These are phyloP conservation scores for Trichoderma virens DNA, from an alignment of 495 filamentous ascomycete genomes.

Conservation along the genomic window DNA sequence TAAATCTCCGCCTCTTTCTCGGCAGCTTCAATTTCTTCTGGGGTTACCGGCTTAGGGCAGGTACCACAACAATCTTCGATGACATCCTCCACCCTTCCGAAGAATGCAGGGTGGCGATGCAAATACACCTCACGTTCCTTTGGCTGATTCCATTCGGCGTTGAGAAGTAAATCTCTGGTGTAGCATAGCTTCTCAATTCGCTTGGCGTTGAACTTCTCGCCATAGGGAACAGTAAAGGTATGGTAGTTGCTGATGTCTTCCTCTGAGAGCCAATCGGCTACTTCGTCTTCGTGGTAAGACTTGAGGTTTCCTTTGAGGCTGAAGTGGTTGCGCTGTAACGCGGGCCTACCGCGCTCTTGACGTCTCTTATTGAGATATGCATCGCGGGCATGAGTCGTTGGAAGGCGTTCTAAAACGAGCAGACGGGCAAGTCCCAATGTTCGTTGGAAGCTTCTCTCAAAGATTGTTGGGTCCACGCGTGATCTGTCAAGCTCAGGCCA, in stretches of 20 bases:
- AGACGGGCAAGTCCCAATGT: slow-evolving; percentile 72
- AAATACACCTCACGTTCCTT: slow-evolving; percentile 63
- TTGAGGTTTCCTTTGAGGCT: slow-evolving; percentile 57
- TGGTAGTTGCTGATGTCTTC: slow-evolving; percentile 71
- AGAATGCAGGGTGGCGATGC: slow-evolving; percentile 72
- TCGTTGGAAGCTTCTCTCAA: slow-evolving; percentile 65
- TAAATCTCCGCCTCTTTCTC: slow-evolving; percentile 66
- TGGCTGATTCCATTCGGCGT: slow-evolving; percentile 75
- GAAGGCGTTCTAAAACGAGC: slow-evolving; percentile 71
- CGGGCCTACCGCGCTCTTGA: slow-evolving; percentile 58
- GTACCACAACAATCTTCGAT: slow-evolving; percentile 71
- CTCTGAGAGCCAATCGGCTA: slow-evolving; percentile 70
- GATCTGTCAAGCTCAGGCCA: slow-evolving; percentile 65
- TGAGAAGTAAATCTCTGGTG: slow-evolving; percentile 72
- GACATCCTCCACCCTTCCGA: slow-evolving; percentile 59
- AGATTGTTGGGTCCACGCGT: slow-evolving; percentile 74
- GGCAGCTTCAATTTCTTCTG: slow-evolving; percentile 60
- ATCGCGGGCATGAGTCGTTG: slow-evolving; percentile 56
- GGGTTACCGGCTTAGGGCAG: slow-evolving; percentile 59
- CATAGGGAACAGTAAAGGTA: slow-evolving; percentile 73
- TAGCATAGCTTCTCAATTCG: slow-evolving; percentile 74
- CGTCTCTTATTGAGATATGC: slow-evolving; percentile 57
- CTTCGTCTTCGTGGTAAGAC: slow-evolving; percentile 60
- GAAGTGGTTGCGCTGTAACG: slow-evolving; percentile 21
- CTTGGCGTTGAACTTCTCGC: slow-evolving; percentile 56